Conservation (phyloP, 192 early-diverging fungal genomes). For the Coemansia sp. region DNA sequence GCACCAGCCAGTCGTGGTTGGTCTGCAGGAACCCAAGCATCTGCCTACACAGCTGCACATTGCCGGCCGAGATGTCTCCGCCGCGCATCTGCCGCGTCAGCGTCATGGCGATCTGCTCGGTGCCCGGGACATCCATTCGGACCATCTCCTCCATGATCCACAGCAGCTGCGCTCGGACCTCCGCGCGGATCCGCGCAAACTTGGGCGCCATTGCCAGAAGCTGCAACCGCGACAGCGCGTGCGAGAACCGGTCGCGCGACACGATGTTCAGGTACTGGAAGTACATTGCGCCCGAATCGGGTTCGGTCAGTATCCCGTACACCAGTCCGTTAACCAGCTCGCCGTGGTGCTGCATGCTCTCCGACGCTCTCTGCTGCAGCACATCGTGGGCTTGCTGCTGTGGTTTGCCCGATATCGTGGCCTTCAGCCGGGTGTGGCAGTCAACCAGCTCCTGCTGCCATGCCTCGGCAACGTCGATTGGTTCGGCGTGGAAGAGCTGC, state of each 20-base stretch:
- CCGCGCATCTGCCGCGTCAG: conserved; percentile 64
- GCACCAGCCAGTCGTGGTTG: conserved; percentile 40
- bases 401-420: conserved; percentile 44
- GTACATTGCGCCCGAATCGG: conserved; percentile 30
- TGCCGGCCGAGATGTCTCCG: conserved; percentile 57
- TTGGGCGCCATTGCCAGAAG: conserved; percentile 27
- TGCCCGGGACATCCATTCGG: conserved; percentile 42
- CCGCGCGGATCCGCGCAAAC: conserved; percentile 39
- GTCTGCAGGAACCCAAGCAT: conserved; percentile 55
- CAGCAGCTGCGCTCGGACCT: conserved; percentile 57
- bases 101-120: conserved; percentile 57
- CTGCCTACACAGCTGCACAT: conserved; percentile 53
- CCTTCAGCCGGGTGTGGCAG: conserved; percentile 27
- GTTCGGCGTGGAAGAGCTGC: conserved; percentile 50
- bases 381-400: conserved; percentile 63
- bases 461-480: conserved; percentile 51
- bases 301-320: conserved; percentile 60
- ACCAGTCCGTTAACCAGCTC: conserved; percentile 62
- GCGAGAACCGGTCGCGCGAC: conserved; percentile 62
- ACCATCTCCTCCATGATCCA: conserved; percentile 65
- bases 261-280: conserved; percentile 64
- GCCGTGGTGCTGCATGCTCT: conserved; percentile 53
- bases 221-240: conserved; percentile 44
- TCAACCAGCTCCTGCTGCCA: conserved; percentile 57
- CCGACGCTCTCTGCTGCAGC: conserved; percentile 60